Base-by-base conservation (phyloP, 176 grass and related monocot species). In the Raddia guianensis region DNA sequence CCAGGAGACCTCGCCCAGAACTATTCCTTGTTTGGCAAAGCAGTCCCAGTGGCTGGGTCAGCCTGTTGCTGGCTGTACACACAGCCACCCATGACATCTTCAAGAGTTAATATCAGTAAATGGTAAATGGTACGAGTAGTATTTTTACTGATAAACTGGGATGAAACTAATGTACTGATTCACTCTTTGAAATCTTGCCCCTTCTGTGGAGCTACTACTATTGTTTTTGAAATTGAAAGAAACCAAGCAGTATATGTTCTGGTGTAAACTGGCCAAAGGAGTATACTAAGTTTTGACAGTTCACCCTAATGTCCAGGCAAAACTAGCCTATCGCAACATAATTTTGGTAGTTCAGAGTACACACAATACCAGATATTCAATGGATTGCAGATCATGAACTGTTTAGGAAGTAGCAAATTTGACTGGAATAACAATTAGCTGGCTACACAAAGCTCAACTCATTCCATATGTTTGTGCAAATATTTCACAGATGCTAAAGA, bases 301-400 rank as follows among this genome's bases (percentile, higher is more conserved):
- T 54, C 49, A 73, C 32, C 37, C 49, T 32, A 73, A 73, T 37
- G 5, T 40, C 13, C 54, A 16, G 27, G 70, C 21, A 53, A 72
- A 72, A 35, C 49, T 37, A 16, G 13, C 50, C 5, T 40, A 73
- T 32, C 51, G 51, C 20, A 72, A 35, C 12, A 51, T 3, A 66
- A 67, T 51, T 15, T 54, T 79, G 63, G n/a, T 13, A 44, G 2
- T 57, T 20, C 57, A 74, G 34, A 58, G 49, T 43, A 40, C 60
- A 79, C 7, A 64, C 16, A 55, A 40, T 53, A 81, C 48, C n/a
- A 56, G 12, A 3, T 70, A 19, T 74, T 80, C 0, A 75, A 7
- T 62, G 4, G 3, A 69, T 74, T 55, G 40, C 0, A 80, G 19
- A 74, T 18, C 61, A 1, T 33, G 10, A 80, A 51, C 12, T 43